Percentiles rank a stretch among this genome's conserved stretches.
Conservation (phyloP, 805 yeast genomes). For the Cyberlindnera galapagoensis region DNA sequence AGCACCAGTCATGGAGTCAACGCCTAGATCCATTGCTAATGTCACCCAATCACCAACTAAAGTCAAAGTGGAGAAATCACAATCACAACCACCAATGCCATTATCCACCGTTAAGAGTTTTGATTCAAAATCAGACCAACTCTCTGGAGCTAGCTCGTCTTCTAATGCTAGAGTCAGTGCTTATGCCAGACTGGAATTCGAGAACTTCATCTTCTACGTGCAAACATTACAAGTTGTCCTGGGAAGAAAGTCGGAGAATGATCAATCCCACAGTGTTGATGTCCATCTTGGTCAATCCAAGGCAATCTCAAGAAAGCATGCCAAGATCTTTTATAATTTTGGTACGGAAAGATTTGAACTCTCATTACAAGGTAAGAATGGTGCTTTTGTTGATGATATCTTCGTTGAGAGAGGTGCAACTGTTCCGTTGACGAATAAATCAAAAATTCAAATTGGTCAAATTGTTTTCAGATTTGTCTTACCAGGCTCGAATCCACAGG, state of each 20-base stretch:
- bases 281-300: slow-evolving; percentile 90
- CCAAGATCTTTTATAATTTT: slow-evolving; percentile 92
- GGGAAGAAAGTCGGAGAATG: slow-evolving; percentile 82
- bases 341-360: slow-evolving; percentile 93
- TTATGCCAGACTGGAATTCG: slow-evolving; percentile 79
- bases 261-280: slow-evolving; percentile 68
- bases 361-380: slow-evolving; percentile 88
- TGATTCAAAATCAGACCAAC: neutral
- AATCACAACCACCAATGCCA: neutral
- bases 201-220: slow-evolving; percentile 87
- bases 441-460: slow-evolving; percentile 89
- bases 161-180: slow-evolving; percentile 34
- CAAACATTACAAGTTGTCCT: slow-evolving; percentile 91
- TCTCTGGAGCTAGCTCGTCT: too few relatives aligned
- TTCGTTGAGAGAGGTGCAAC: slow-evolving; percentile 91
- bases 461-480: slow-evolving; percentile 82
- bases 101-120: neutral
- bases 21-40: too few relatives aligned
- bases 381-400: slow-evolving; percentile 90
- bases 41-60: too few relatives aligned
- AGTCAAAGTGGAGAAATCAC: neutral
- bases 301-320: slow-evolving; percentile 91
- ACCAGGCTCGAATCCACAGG: slow-evolving; percentile 54
- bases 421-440: slow-evolving; percentile 74
- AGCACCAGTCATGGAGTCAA: too few relatives aligned